Percentiles rank a stretch among this genome's conserved stretches.
Evolutionary conservation across 2,329 filamentous ascomycete species (phyloP).

Genomic region (Hymenoscyphus fructigenus): DNA sequence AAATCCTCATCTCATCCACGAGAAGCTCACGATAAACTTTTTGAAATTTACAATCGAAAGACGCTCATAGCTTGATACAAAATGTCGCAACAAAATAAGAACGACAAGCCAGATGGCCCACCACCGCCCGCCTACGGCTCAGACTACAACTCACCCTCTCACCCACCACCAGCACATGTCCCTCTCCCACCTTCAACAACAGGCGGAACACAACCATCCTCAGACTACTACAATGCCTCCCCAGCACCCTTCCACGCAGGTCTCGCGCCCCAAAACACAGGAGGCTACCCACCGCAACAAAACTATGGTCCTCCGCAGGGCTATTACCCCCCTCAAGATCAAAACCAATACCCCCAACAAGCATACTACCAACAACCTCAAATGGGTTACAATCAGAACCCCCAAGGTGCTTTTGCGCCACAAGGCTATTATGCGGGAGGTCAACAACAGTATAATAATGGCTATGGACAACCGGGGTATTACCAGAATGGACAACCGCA

Average conservation of each 20-base stretch:
- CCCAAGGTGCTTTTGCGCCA: slow-evolving; percentile 12
- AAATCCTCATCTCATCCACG: too few relatives aligned
- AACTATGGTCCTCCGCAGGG: slow-evolving; percentile 13
- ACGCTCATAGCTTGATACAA: background rate
- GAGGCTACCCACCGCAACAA: slow-evolving; percentile 11
- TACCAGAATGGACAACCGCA: slow-evolving; percentile 32
- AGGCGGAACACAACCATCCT: slow-evolving; percentile 7
- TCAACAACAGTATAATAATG: background rate
- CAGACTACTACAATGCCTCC: slow-evolving; percentile 25
- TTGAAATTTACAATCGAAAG: background rate
- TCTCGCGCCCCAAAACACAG: slow-evolving; percentile 16
- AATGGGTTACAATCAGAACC: slow-evolving; percentile 11
- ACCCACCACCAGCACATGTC: slow-evolving; percentile 26
- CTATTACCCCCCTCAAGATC: slow-evolving; percentile 16
- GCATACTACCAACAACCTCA: slow-evolving; percentile 19
- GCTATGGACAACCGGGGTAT: slow-evolving; percentile 15
- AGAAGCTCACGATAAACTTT: background rate
- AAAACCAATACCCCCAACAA: slow-evolving; percentile 14
- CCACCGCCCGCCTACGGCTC: slow-evolving; percentile 30
- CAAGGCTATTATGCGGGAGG: slow-evolving; percentile 17
- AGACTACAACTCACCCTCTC: slow-evolving; percentile 12
- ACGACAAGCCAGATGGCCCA: slow-evolving; percentile 23
- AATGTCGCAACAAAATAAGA: slow-evolving; percentile 5
- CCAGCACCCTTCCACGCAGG: slow-evolving; percentile 17
- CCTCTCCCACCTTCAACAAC: slow-evolving; percentile 15